Conservation (phyloP, 306 rosid species). For the Gleditsia sinensis region DNA sequence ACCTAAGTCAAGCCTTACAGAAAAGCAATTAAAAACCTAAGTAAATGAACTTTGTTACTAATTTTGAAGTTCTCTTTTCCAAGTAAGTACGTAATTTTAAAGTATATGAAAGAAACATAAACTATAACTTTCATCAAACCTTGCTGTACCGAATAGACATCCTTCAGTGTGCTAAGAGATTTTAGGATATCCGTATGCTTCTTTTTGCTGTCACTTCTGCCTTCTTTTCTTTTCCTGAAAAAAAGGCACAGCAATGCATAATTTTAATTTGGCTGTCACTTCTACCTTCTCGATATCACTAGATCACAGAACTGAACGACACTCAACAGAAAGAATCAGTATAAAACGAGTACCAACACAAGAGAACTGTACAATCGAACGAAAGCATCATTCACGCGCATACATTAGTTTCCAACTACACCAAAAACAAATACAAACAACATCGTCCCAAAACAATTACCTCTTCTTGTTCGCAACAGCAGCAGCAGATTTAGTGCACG, state of each 20-base stretch:
- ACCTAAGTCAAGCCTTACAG: constrained; percentile 5
- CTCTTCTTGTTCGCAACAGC: constrained; percentile 8
- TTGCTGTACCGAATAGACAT: constrained; percentile 42
- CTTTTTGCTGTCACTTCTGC: constrained; percentile 44
- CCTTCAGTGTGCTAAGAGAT: constrained; percentile 46
- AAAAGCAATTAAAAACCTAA: constrained; percentile 3
- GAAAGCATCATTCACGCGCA: neutral
- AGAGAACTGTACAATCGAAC: neutral
- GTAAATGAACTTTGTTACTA: neutral
- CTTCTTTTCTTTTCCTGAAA: constrained; percentile 60
- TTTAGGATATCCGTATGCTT: constrained; percentile 37
- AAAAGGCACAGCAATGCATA: constrained; percentile 31
- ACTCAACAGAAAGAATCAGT: neutral
- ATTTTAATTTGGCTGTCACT: no score
- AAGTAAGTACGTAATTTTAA: neutral
- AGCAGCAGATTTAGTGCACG: neutral
- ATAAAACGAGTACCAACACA: neutral
- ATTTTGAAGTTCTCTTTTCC: neutral
- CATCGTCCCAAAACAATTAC: neutral
- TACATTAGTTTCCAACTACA: neutral
- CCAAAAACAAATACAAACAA: neutral
- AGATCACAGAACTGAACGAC: no score
- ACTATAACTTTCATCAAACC: constrained; percentile 44
- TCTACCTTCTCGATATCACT: neutral
- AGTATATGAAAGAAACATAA: neutral